Percentiles rank a stretch among this genome's conserved stretches.
These are phyloP conservation scores for Ogataea degrootiae DNA, from an alignment of 805 yeast species.

Conservation along the genomic window DNA sequence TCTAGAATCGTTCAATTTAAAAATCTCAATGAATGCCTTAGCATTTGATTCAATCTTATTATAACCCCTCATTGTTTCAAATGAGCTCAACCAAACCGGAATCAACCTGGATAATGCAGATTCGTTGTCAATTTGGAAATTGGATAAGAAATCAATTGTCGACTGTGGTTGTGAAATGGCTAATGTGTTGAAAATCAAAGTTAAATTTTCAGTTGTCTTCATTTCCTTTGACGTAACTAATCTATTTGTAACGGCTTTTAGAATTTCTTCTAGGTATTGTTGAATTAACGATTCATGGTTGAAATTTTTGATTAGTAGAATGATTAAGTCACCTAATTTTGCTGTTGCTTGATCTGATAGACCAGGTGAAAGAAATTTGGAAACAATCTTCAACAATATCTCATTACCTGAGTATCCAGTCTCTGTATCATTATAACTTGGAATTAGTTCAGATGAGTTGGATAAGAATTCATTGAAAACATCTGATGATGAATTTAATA, in stretches of 20 bases:
- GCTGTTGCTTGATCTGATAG: slow-evolving; percentile 78
- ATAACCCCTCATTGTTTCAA: slow-evolving; percentile 75
- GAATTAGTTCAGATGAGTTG: slow-evolving; percentile 32
- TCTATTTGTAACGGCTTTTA: slow-evolving; percentile 68
- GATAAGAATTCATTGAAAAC: slow-evolving; percentile 58
- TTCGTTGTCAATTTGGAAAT: slow-evolving; percentile 26
- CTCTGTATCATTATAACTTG: slow-evolving; percentile 29
- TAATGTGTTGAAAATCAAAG: slow-evolving; percentile 71
- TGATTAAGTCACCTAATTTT: slow-evolving; percentile 56
- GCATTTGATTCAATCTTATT: slow-evolving; percentile 64
- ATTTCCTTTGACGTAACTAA: slow-evolving; percentile 63
- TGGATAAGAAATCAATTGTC: slow-evolving; percentile 56
- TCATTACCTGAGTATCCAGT: slow-evolving; percentile 44
- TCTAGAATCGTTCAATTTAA: slow-evolving; percentile 49
- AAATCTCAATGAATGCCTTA: slow-evolving; percentile 68
- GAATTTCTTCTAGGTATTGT: slow-evolving; percentile 48
- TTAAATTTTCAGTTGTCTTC: slow-evolving; percentile 69
- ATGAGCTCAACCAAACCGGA: slow-evolving; percentile 79
- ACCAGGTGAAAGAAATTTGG: slow-evolving; percentile 65
- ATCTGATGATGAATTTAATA: slow-evolving; percentile 73
- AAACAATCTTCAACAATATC: slow-evolving; percentile 56
- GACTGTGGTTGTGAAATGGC: slow-evolving; percentile 57
- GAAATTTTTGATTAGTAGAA: slow-evolving; percentile 27
- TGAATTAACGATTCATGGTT: slow-evolving; percentile 33
- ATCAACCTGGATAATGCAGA: slow-evolving; percentile 54